Conservation (phyloP, 208 protist genomes). For the Trypanosoma scelopori region DNA sequence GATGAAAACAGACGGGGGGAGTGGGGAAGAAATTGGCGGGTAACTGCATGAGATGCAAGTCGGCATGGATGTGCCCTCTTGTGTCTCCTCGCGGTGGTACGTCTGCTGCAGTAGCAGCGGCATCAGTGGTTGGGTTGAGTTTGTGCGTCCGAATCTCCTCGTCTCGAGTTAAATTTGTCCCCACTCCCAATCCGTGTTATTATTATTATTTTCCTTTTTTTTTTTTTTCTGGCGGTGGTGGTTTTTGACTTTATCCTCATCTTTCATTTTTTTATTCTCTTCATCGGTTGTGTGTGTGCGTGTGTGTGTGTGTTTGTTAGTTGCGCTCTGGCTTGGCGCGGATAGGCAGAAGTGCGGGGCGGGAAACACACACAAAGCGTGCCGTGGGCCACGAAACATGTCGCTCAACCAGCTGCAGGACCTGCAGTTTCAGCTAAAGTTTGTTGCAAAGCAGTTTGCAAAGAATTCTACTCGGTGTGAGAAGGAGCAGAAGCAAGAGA, state of each 20-base stretch:
- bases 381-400: slow-evolving; percentile 35
- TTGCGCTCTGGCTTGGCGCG: background rate
- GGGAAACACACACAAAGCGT: background rate
- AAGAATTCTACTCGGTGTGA: slow-evolving; percentile 88
- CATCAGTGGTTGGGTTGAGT: no score
- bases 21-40: no score
- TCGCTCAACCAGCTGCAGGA: slow-evolving; percentile 82
- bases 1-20: background rate
- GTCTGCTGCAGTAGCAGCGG: no score
- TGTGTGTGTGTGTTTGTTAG: background rate
- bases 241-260: no score
- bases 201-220: background rate
- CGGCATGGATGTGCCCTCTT: no score
- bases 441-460: slow-evolving; percentile 94
- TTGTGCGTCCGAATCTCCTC: no score
- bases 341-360: no score
- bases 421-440: slow-evolving; percentile 96
- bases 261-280: no score
- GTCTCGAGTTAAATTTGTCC: background rate
- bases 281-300: no score
- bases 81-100: no score
- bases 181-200: background rate
- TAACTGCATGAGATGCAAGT: no score
- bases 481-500: slow-evolving; percentile 93
- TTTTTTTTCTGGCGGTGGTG: no score